phyloP scores from a whole-genome alignment of 176 grass and related monocot species.

The Oryza punctata region DNA sequence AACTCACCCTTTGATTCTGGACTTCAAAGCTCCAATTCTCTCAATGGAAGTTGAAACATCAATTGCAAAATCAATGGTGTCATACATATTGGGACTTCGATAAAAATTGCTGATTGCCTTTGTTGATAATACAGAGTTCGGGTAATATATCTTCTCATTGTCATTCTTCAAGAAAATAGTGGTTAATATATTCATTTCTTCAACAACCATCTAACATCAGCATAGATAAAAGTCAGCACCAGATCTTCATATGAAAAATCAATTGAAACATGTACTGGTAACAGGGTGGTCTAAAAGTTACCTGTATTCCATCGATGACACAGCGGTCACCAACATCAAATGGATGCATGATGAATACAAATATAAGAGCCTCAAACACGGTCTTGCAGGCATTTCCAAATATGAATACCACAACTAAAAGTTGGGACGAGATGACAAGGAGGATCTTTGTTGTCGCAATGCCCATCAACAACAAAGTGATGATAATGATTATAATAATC shows the following conservation, averaged over 20 bases:
- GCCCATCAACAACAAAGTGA: conserved; percentile 80
- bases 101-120: conserved; percentile 98
- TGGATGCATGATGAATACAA: conserved; percentile 98
- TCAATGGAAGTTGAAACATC: conserved; percentile 74
- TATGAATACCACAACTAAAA: conserved; percentile 86
- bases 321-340: conserved; percentile 97
- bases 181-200: conserved; percentile 99
- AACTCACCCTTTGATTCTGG: conserved; percentile 83
- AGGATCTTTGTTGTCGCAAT: conserved; percentile 87
- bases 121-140: conserved; percentile 79
- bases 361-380: conserved; percentile 94
- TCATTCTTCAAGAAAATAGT: conserved; percentile 89
- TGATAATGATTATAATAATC: conserved; percentile 57
- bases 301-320: conserved; percentile 87
- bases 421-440: conserved; percentile 84
- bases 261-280: not conserved
- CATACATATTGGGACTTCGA: conserved; percentile 92
- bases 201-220: conserved; percentile 77
- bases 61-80: conserved; percentile 70
- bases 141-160: conserved; percentile 96
- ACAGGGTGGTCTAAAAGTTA: conserved; percentile 35
- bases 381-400: conserved; percentile 97
- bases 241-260: not conserved
- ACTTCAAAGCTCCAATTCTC: conserved; percentile 71
- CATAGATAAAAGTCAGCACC: conserved; percentile 7